Evolutionary conservation across 768 basidiomycete species (phyloP).

Genomic region (Leucosporidium scottii): DNA sequence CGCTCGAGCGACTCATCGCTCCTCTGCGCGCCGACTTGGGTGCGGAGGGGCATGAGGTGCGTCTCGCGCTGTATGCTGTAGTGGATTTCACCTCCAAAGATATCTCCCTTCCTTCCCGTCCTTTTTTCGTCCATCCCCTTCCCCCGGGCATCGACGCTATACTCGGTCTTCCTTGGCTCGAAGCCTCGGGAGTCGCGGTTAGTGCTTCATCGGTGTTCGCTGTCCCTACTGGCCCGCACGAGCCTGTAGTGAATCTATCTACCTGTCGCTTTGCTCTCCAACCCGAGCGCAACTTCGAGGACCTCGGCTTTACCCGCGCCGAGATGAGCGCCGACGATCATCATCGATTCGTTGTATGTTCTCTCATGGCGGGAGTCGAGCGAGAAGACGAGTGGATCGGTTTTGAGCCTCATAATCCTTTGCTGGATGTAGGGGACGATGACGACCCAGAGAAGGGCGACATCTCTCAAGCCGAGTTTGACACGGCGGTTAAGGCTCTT

Average conservation of each 20-base stretch:
- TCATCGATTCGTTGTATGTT: neutral
- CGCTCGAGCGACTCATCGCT: neutral
- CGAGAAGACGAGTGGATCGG: neutral
- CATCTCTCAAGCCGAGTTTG: neutral
- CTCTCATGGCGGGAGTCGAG: neutral
- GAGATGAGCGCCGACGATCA: neutral
- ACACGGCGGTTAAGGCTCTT: neutral
- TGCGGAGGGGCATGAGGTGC: neutral
- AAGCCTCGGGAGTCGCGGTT: neutral
- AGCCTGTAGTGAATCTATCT: neutral
- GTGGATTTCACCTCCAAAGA: neutral
- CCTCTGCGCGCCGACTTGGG: slow-evolving; percentile 4
- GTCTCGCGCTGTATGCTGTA: neutral
- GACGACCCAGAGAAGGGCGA: neutral
- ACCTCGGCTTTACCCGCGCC: neutral
- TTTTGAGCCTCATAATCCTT: slow-evolving; percentile 10
- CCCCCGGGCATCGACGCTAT: slow-evolving; percentile 6
- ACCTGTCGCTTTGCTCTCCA: neutral
- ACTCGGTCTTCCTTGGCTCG: slow-evolving; percentile 9
- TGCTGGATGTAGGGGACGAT: neutral
- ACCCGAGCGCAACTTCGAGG: neutral
- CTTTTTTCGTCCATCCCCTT: slow-evolving; percentile 5
- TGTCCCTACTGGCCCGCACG: too few species aligned
- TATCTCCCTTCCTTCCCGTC: neutral
- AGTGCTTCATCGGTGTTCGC: neutral